Base-by-base conservation (phyloP, 2,329 filamentous ascomycete genomes). In the Seiridium cupressi region DNA sequence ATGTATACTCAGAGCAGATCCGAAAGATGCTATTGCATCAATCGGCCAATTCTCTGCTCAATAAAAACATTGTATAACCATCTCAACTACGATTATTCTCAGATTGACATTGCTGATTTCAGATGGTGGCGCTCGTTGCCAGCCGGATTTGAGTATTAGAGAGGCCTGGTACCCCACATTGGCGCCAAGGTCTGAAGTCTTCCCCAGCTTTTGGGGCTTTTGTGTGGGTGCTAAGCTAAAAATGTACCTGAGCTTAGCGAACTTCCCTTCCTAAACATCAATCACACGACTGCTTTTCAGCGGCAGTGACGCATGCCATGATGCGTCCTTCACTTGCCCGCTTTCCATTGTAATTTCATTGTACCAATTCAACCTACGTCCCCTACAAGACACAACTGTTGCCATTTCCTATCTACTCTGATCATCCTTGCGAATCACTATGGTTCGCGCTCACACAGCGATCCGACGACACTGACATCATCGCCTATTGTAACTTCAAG, bases 391-490 rank as follows among this genome's bases (percentile, higher is more conserved):
- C 18, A 26, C 18, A 26, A 26, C 18, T 26, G 18, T 32, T 31
- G 26, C 11, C 49, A 35, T 10, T 36, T 13, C 49, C 11, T 42
- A 40, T 26, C 36, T 40, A 11, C 49, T 18, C 26, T 53, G 18
- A 26, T 26, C 18, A 26, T 26, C 18, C 18, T 26, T 26, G 18
- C 18, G 18, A 26, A 53, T 53, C 55, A 58, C 9, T 44, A 58
- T 58, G 55, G 34, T 58, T 9, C 36, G 34, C 46, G 34, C n/a
- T 10, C 18, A 36, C 44, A 8, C 38, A 36, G 31, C 40, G 31
- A 36, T 44, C 10, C 36, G 32, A 40, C 60, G 44, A 58, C 47
- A 61, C 44, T 58, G 60, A 61, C 44, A 61, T 61, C 42, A 58
- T 54, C 57, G 32, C 11, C 38, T 34, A 44, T n/a, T 34, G 40